Conservation (phyloP, 441 rosid species). For the Lepidium campestre region DNA sequence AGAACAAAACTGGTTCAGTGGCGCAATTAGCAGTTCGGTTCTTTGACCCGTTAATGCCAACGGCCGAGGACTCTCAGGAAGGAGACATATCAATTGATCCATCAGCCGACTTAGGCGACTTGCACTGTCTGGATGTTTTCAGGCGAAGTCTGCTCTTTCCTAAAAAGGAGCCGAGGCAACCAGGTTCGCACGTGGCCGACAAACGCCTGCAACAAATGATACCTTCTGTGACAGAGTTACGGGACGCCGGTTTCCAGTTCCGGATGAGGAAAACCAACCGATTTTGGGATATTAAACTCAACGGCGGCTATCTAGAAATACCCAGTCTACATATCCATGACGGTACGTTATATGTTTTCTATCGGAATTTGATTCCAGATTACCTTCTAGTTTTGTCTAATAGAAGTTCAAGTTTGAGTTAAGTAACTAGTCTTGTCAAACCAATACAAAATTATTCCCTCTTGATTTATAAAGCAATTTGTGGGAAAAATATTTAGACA, state of each 20-base stretch:
- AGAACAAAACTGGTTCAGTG: slow-evolving; percentile 50
- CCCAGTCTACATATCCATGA: slow-evolving; percentile 76
- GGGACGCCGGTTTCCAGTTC: slow-evolving; percentile 71
- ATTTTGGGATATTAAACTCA: slow-evolving; percentile 71
- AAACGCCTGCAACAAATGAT: slow-evolving; percentile 68
- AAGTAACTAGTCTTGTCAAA: too few relatives aligned
- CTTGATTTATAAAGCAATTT: too few relatives aligned
- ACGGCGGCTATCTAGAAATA: slow-evolving; percentile 51
- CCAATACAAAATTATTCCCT: too few relatives aligned
- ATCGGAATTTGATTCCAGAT: too few relatives aligned
- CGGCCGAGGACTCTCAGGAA: slow-evolving; percentile 24
- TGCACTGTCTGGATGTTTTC: slow-evolving; percentile 77
- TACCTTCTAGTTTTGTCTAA: too few relatives aligned
- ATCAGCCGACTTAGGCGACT: slow-evolving; percentile 40
- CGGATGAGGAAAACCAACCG: slow-evolving; percentile 55
- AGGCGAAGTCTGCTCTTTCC: slow-evolving; percentile 53
- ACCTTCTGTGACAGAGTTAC: slow-evolving; percentile 65
- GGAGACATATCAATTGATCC: slow-evolving; percentile 32
- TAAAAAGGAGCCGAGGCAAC: slow-evolving; percentile 46
- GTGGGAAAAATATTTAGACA: too few relatives aligned
- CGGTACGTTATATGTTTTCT: slow-evolving; percentile 38
- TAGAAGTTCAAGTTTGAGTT: too few relatives aligned
- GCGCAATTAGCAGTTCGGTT: slow-evolving; percentile 53
- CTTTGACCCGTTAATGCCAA: slow-evolving; percentile 70
- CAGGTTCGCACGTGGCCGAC: slow-evolving; percentile 60